Conservation (phyloP, 257 asterid genomes). For the Fraxinus anomala region DNA sequence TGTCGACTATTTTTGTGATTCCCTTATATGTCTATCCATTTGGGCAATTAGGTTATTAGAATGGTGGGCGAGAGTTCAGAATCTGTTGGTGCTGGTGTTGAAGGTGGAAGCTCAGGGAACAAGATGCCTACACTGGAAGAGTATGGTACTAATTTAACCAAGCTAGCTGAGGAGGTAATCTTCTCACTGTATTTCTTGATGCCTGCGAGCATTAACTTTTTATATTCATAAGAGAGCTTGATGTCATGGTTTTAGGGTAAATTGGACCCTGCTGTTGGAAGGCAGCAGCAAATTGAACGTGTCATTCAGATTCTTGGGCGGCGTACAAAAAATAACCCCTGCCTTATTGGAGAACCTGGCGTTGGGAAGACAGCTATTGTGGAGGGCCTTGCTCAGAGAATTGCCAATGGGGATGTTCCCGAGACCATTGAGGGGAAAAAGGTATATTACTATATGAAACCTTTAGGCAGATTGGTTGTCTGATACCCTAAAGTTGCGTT, state of each 20-base stretch:
- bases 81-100: constrained; percentile 50
- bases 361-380: constrained; percentile 50
- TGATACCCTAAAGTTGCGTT: neutral
- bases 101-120: constrained; percentile 43
- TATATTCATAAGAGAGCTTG: neutral
- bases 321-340: constrained; percentile 40
- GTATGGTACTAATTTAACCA: constrained; percentile 38
- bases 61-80: constrained; percentile 55
- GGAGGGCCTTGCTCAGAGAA: constrained; percentile 41
- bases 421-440: constrained; percentile 35
- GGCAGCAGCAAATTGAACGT: constrained; percentile 36
- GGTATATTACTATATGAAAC: constrained; percentile 18
- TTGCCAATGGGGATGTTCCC: constrained; percentile 36
- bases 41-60: constrained; percentile 41
- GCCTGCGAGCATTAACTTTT: neutral
- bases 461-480: neutral
- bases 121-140: constrained; percentile 60
- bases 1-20: neutral
- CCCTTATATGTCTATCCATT: neutral
- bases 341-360: constrained; percentile 47
- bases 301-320: constrained; percentile 43
- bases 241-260: constrained; percentile 28
- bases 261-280: constrained; percentile 48
- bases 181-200: neutral
- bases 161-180: constrained; percentile 37